Evolutionary conservation across 2,329 filamentous ascomycete species (phyloP).

Genomic region (Colletotrichum navitas): DNA sequence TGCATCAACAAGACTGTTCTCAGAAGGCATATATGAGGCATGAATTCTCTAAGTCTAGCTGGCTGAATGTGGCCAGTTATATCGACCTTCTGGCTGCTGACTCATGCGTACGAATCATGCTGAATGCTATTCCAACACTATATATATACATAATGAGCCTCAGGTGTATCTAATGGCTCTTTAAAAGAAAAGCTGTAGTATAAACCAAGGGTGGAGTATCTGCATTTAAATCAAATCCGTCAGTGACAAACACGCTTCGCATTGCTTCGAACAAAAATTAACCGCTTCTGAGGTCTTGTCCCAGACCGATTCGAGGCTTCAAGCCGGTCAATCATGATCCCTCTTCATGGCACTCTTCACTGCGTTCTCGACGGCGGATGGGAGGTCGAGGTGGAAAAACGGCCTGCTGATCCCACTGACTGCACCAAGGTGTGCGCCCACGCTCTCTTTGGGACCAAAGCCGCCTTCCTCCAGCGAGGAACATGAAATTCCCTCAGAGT

Average conservation of each 20-base stretch:
- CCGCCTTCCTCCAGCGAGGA: slow-evolving; percentile 14
- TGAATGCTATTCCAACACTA: too few relatives aligned
- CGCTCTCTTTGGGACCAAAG: slow-evolving; percentile 17
- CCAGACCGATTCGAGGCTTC: not conserved
- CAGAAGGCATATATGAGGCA: too few relatives aligned
- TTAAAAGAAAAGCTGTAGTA: not conserved
- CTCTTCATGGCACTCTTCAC: slow-evolving; percentile 40
- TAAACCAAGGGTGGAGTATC: not conserved
- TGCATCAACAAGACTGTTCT: too few relatives aligned
- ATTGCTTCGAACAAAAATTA: not conserved
- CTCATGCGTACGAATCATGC: too few relatives aligned
- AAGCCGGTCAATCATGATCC: not conserved
- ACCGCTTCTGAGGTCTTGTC: not conserved
- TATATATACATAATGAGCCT: too few relatives aligned
- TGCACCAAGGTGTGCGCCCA: slow-evolving; percentile 27
- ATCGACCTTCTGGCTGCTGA: too few relatives aligned
- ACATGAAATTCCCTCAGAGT: not conserved
- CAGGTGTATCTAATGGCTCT: not conserved
- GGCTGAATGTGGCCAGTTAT: too few relatives aligned
- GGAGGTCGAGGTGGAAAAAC: slow-evolving; percentile 62
- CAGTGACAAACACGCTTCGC: not conserved
- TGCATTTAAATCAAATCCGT: not conserved
- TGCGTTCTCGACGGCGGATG: slow-evolving; percentile 56
- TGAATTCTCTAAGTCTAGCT: too few relatives aligned
- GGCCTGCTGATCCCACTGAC: slow-evolving; percentile 59